Evolutionary conservation across 2,329 filamentous ascomycete genomes (phyloP), one percentile per base, ranked within the genome.

Genomic region (Microascus cirrosus): DNA sequence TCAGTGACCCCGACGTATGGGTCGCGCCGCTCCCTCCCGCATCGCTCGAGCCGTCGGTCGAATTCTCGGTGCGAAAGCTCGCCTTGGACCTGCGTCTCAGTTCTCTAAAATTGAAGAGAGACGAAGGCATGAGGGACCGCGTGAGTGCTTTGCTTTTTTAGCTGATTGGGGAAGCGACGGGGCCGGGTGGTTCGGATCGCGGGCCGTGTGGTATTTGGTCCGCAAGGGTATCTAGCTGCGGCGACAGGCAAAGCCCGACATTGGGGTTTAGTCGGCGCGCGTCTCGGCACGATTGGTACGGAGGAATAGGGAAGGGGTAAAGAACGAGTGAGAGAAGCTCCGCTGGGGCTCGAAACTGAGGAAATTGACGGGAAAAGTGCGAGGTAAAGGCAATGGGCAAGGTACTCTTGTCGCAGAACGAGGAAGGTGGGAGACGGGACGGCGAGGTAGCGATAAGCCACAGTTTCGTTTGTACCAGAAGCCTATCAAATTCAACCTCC

Each of bases 61-160:
- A 83, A 61, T 77, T 78, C 48, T 81, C 80, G 54, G 83, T 85
- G 60, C 81, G 83, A 72, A 91, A 86, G 75, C 85, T 91, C 60
- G 85, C 81, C 70, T 79, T 86, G 59, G 89, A 94, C 65, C 86
- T 85, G 64, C 89, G 83, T 65, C 89, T 87, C 59, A 95, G 73
- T 67, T 87, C 84, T 71, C 84, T 89, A 65, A 82, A 71, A 63
- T 71, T 80, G 61, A 94, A 78, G 67, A 95, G 89, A 51, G 85
- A 74, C 36, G 81, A 79, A 58, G 80, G 75, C 81, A 84, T 84
- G 62, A 22, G 48, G 48, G 13, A n/a, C 39, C 39, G 13, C 15
- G 15, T 45, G 15, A 7, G 15, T 45, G 3, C 15, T 12, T 42
- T 42, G 12, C 18, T n/a, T 42, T 42, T 42, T 42, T 42, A 13